Conservation (phyloP, 768 basidiomycete species). For the Phanerodontia chrysosporium region DNA sequence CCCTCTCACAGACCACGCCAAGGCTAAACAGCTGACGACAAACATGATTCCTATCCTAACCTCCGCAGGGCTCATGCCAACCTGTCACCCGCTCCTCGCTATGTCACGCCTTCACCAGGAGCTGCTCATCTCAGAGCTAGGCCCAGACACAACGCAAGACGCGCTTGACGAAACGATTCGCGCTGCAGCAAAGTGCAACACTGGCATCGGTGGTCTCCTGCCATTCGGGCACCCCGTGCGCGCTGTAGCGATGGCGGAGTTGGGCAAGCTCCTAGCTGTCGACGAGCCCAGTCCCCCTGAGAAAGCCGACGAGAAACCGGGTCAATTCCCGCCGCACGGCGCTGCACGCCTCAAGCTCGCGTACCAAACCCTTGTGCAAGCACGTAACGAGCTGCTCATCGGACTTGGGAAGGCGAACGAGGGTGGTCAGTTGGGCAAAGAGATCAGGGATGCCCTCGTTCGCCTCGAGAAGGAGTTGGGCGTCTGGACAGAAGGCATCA, state of each 20-base stretch:
- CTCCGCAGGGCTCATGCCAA: constrained; percentile 55
- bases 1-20: constrained; percentile 45
- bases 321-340: constrained; percentile 63
- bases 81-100: constrained; percentile 75
- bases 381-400: constrained; percentile 54
- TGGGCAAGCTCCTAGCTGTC: constrained; percentile 77
- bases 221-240: constrained; percentile 71
- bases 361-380: constrained; percentile 57
- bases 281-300: constrained; percentile 57
- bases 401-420: constrained; percentile 70
- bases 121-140: constrained; percentile 54
- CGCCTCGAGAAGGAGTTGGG: constrained; percentile 69
- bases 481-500: constrained; percentile 62
- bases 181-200: constrained; percentile 46
- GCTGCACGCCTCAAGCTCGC: constrained; percentile 59
- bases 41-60: constrained; percentile 63
- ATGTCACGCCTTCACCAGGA: constrained; percentile 68
- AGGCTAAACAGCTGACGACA: constrained; percentile 55
- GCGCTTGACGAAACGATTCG: constrained; percentile 61
- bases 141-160: constrained; percentile 39
- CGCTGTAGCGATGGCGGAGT: constrained; percentile 69
- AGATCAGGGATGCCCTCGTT: constrained; percentile 56
- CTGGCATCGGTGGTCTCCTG: constrained; percentile 53
- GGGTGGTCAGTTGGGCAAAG: constrained; percentile 67
- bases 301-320: neutral